phyloP scores from a whole-genome alignment of 1,139 yeast species.

The Protomyces inundatus region DNA sequence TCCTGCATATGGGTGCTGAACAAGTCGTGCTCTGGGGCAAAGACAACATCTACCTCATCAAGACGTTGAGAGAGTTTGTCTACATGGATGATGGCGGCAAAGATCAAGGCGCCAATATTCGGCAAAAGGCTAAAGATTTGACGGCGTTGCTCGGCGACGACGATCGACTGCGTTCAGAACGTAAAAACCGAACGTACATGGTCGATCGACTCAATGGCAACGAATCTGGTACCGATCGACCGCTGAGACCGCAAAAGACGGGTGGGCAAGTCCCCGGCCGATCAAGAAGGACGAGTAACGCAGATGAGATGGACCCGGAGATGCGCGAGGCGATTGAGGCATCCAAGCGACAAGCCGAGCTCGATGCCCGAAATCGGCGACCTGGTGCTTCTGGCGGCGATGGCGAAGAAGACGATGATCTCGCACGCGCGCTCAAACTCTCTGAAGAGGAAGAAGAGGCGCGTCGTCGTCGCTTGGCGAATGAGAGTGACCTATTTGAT shows the following conservation, averaged over 20 bases:
- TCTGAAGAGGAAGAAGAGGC: conserved; percentile 78
- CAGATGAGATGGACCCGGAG: conserved; percentile 68
- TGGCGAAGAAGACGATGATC: conserved; percentile 57
- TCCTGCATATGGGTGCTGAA: conserved; percentile 83
- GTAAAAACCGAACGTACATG: conserved; percentile 40
- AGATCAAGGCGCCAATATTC: conserved; percentile 85
- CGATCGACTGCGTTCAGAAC: conserved; percentile 71
- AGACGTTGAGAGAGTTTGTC: conserved; percentile 86
- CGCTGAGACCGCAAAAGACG: conserved; percentile 20
- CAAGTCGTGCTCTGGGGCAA: conserved; percentile 91
- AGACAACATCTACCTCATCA: conserved; percentile 81
- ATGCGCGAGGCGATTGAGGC: conserved; percentile 77
- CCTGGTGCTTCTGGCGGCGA: conserved; percentile 35
- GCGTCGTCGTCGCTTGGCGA: conserved; percentile 33
- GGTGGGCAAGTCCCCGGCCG: background rate
- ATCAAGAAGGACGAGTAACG: conserved; percentile 28
- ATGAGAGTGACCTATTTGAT: conserved; percentile 35
- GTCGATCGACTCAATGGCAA: conserved; percentile 31
- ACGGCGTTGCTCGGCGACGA: conserved; percentile 75
- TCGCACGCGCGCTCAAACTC: conserved; percentile 73
- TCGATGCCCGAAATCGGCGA: conserved; percentile 62
- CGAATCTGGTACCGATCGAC: conserved; percentile 24
- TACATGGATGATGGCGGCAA: conserved; percentile 71
- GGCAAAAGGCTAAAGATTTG: conserved; percentile 89
- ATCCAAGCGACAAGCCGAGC: conserved; percentile 76